phyloP scores from a whole-genome alignment of 164 flowering plant genomes.

The Cinnamomum micranthum region DNA sequence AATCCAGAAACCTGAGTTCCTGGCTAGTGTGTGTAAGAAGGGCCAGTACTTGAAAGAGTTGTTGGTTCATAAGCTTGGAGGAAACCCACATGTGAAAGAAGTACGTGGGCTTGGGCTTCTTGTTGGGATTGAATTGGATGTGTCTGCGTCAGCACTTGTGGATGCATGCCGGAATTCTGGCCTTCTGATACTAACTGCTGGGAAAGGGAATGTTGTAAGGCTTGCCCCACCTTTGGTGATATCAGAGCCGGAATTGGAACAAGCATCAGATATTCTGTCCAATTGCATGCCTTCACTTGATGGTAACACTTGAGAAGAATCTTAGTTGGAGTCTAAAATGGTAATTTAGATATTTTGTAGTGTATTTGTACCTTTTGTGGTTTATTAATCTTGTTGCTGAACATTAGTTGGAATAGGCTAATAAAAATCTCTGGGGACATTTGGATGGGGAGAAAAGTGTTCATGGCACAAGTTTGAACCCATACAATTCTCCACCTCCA shows the following conservation, averaged over 20 bases:
- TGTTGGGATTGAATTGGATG: conserved; percentile 77
- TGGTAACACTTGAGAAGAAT: conserved; percentile 3
- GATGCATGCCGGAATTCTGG: conserved; percentile 76
- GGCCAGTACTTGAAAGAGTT: conserved; percentile 51
- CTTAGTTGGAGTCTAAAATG: too few species aligned
- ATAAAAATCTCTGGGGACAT: too few species aligned
- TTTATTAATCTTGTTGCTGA: too few species aligned
- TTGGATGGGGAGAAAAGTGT: too few species aligned
- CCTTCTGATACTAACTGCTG: conserved; percentile 75
- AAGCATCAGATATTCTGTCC: conserved; percentile 48
- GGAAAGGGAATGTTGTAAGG: conserved; percentile 80
- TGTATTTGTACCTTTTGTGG: too few species aligned
- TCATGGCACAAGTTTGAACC: too few species aligned
- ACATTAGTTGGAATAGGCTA: too few species aligned
- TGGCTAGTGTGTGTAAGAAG: conserved; percentile 59
- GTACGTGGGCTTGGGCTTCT: conserved; percentile 76
- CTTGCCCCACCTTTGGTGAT: conserved; percentile 88
- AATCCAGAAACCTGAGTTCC: conserved; percentile 57
- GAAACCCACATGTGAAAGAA: conserved; percentile 66
- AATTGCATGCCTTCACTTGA: conserved; percentile 44
- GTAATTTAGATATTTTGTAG: too few species aligned
- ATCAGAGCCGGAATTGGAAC: conserved; percentile 58
- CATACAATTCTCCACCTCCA: too few species aligned
- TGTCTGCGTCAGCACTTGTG: conserved; percentile 65
- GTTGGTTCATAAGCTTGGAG: conserved; percentile 45